Base-by-base conservation (phyloP, 2,329 filamentous ascomycete genomes). In the Ilyonectria destructans region DNA sequence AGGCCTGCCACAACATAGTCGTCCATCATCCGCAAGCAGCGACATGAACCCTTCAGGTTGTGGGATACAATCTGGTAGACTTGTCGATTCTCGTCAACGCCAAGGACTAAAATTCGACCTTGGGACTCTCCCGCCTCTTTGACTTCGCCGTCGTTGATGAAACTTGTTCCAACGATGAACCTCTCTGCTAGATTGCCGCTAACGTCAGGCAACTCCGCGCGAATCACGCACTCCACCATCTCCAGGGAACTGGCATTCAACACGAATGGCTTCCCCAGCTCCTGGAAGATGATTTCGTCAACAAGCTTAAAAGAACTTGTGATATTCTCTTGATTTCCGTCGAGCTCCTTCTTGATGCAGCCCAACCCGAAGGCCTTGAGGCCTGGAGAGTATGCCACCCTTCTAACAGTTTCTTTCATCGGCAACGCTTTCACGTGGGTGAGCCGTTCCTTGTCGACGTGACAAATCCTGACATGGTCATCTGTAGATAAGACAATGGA, bases 151-250 rank as follows among this genome's bases (percentile, higher is more conserved):
- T 93, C 90, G 8, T 86, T 85, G 49, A 96, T 78, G 75, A 92
- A 95, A 62, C 93, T 93, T 0, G 96, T 98, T 7, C 96, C 96
- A 7, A 98, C 89, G n/a, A 98, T 84, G 77, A 98, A 98, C 48
- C 95, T 87, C 78, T 98, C 95, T 0, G 87, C 88, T 6, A 81
- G 78, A 31, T 86, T 83, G 10, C 90, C 90, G 48, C 83, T 84
- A 4, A 82, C 82, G 73, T 85, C 91, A 2, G 88, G 85, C 13
- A 98, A 85, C 72, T 94, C 89, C 6, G 93, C 91, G 37, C 93
- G 89, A 65, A 97, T 91, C 8, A 97, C 91, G 69, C 92, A 91
- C 80, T 98, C 96, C 4, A 98, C 89, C 52, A 98, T 84, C 81
- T 99, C 96, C 2, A 84, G 74, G 2, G 82, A 80, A 2, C 81